Evolutionary conservation across 768 basidiomycete species (phyloP).

Genomic region (Candolleomyces aberdarensis): DNA sequence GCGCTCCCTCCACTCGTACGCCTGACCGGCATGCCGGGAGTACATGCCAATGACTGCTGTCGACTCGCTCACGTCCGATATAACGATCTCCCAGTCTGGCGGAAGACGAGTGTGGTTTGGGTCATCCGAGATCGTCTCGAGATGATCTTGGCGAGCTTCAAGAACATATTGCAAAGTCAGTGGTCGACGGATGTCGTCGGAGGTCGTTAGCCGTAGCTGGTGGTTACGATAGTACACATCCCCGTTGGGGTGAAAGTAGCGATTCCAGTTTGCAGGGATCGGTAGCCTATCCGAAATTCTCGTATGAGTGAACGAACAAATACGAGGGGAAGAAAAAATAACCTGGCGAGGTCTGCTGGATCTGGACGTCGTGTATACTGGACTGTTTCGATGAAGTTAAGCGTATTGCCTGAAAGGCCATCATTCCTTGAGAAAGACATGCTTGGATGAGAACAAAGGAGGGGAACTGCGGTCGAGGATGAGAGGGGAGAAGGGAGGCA

Average conservation of each 20-base stretch:
- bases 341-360: not conserved
- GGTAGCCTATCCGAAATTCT: not conserved
- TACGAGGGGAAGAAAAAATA: not conserved
- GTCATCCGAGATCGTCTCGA: constrained; percentile 31
- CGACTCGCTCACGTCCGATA: constrained; percentile 33
- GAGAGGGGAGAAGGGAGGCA: constrained; percentile 2
- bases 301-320: not conserved
- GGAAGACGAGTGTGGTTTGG: constrained; percentile 26
- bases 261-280: constrained; percentile 26
- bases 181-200: constrained; percentile 36
- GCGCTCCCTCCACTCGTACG: constrained; percentile 36
- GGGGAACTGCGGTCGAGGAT: constrained; percentile 1
- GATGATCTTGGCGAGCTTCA: constrained; percentile 33
- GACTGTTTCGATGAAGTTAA: constrained; percentile 11
- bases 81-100: constrained; percentile 37
- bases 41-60: constrained; percentile 36
- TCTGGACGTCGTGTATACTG: constrained; percentile 1
- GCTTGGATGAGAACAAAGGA: not conserved
- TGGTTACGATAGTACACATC: constrained; percentile 42
- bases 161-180: constrained; percentile 29
- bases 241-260: constrained; percentile 40
- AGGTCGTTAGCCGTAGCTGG: constrained; percentile 32
- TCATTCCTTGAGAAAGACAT: not conserved
- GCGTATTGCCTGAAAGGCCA: not conserved
- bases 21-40: constrained; percentile 27